These are phyloP conservation scores for Nicotiana rustica DNA, from an alignment of 305 asterid species.

Conservation along the genomic window DNA sequence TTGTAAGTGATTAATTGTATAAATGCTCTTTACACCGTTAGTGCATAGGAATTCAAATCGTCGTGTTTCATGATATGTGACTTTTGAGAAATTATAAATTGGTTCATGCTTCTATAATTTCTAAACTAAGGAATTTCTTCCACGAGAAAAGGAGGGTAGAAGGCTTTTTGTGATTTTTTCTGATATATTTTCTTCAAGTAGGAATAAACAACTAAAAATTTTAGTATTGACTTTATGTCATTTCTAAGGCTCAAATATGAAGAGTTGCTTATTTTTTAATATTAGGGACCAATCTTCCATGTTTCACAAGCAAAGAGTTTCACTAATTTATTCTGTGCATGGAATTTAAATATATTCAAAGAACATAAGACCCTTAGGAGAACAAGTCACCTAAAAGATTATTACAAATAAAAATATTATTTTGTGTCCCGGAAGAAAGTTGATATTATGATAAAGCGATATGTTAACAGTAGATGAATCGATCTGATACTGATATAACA, in stretches of 20 bases:
- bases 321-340: neutral
- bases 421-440: too few relatives aligned
- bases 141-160: neutral
- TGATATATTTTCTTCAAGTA: neutral
- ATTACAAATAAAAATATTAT: too few relatives aligned
- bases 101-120: constrained; percentile 7
- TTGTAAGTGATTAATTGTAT: neutral
- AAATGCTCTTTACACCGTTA: neutral
- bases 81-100: neutral
- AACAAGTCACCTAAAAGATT: too few relatives aligned
- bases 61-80: too few relatives aligned
- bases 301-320: constrained; percentile 19
- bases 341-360: neutral
- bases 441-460: too few relatives aligned
- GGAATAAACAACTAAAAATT: neutral
- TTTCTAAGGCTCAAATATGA: neutral
- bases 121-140: constrained; percentile 7
- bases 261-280: neutral
- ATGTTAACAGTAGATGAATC: too few relatives aligned
- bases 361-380: too few relatives aligned
- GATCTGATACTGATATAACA: too few relatives aligned
- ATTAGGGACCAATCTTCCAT: constrained; percentile 12
- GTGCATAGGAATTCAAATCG: neutral
- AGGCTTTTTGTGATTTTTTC: neutral
- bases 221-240: neutral